phyloP scores from a whole-genome alignment of 75 land plant species.

The Selaginella moellendorffii region DNA sequence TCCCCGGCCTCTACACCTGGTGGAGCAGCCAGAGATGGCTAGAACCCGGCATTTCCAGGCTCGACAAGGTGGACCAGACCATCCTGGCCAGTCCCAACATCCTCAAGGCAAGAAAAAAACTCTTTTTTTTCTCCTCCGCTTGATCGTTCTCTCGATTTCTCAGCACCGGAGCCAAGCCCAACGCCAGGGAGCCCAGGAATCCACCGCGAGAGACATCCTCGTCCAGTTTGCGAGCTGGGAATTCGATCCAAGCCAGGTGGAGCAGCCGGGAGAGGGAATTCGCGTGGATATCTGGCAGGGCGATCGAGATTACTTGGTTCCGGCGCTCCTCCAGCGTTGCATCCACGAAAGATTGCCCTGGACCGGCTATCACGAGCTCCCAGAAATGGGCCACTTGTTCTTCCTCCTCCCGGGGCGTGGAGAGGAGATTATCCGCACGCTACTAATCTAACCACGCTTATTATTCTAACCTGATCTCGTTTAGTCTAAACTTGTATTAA shows the following conservation, averaged over 20 bases:
- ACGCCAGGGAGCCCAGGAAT: background rate
- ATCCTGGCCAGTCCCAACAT: background rate
- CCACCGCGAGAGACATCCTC: background rate
- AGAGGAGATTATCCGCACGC: background rate
- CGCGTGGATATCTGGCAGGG: background rate
- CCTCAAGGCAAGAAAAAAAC: no score
- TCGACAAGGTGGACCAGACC: background rate
- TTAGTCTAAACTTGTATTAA: no score
- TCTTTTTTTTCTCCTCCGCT: no score
- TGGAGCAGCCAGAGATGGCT: background rate
- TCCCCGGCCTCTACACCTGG: slow-evolving; percentile 24
- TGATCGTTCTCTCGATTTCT: no score
- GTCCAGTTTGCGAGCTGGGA: background rate
- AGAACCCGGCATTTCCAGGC: background rate
- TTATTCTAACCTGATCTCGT: no score
- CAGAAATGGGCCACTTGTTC: background rate
- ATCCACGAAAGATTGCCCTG: background rate
- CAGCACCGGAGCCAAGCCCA: background rate
- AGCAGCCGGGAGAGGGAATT: background rate
- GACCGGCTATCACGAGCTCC: background rate
- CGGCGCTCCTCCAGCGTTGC: background rate
- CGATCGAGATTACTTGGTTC: background rate
- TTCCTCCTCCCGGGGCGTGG: background rate
- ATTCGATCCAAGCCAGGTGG: background rate
- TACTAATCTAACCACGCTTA: no score